Evolutionary conservation across 345 rosid species (phyloP), one percentile per base, ranked within the genome.

Genomic region (Camelina sativa): DNA sequence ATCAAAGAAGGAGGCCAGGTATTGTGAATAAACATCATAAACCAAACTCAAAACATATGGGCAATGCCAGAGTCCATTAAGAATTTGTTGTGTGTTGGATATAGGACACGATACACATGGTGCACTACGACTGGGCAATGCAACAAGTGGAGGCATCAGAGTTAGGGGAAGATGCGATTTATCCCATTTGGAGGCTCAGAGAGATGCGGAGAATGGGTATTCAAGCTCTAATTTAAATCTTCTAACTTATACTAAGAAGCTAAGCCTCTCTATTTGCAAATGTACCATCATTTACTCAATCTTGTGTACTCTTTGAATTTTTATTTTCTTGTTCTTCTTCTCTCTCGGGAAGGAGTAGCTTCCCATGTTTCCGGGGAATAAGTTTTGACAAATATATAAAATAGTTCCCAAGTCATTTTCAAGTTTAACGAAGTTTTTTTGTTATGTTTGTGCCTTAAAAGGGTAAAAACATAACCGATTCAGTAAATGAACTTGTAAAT

Each of bases 1-100:
- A 86, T 96, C 75, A 91, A 86, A 6, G 98, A 92, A 82, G 98
- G 99, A 50, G 87, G 98, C 71, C 77, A 81, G 93, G 98, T 92
- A 13, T 15, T 43, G 15, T 40, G 38, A 59, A 67, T 34, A 11
- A 60, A 5, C 22, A 19, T 41, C 41, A 12, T 62, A 16, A 50
- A 37, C 23, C 7, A 70, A 43, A 34, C 53, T 25, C 37, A 58
- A 28, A 63, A 44, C 48, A 55, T 32, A 13, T 3, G 17, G 17
- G 11, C 35, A 50, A 67, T 60, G 16, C 25, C 63, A 13, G 0
- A 16, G 32, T 43, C 3, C 8, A 8, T 58, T 11, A 32, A 43
- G 52, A 37, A 41, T 23, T 54, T 35, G 22, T 58, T 70, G 15
- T 52, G 58, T 22, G 19, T 44, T 76, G 52, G 67, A 64, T 30